Percentiles rank a stretch among this genome's conserved stretches.
Conservation (phyloP, 73 alveolate species). For the Blepharisma japonicum region DNA sequence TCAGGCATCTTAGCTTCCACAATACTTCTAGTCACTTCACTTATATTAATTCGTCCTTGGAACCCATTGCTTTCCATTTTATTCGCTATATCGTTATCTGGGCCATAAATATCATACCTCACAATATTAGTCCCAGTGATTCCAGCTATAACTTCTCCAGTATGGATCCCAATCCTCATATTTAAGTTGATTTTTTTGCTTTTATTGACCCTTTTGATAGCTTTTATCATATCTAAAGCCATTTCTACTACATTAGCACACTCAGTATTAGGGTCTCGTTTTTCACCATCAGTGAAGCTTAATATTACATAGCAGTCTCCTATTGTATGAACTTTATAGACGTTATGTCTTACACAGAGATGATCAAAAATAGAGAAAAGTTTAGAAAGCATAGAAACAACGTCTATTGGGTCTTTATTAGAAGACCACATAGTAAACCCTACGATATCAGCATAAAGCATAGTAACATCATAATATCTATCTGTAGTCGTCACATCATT, state of each 20-base stretch:
- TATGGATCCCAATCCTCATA: constrained; percentile 67
- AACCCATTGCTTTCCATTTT: constrained; percentile 58
- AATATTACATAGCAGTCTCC: constrained; percentile 97
- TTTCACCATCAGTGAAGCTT: constrained; percentile 86
- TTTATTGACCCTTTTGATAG: constrained; percentile 42
- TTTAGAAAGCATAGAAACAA: constrained; percentile 84
- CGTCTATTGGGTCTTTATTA: constrained; percentile 82
- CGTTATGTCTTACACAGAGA: constrained; percentile 83
- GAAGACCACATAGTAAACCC: constrained; percentile 72
- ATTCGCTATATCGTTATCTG: constrained; percentile 52
- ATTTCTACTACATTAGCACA: constrained; percentile 29
- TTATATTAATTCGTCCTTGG: constrained; percentile 44
- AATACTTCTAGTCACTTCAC: constrained; percentile 42
- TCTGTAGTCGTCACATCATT: constrained; percentile 51
- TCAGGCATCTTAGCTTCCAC: constrained; percentile 31
- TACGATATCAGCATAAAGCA: constrained; percentile 88
- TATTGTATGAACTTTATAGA: constrained; percentile 94
- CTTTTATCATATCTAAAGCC: constrained; percentile 48
- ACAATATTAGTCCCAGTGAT: constrained; percentile 60
- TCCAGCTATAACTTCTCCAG: constrained; percentile 65
- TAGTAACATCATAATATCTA: constrained; percentile 79
- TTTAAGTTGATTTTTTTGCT: constrained; percentile 40
- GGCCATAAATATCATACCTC: constrained; percentile 63
- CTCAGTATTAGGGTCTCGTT: constrained; percentile 61
- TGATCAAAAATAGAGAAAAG: constrained; percentile 91